Evolutionary conservation across 78 protist genomes (phyloP).

Genomic region (Isochrysis galbana): DNA sequence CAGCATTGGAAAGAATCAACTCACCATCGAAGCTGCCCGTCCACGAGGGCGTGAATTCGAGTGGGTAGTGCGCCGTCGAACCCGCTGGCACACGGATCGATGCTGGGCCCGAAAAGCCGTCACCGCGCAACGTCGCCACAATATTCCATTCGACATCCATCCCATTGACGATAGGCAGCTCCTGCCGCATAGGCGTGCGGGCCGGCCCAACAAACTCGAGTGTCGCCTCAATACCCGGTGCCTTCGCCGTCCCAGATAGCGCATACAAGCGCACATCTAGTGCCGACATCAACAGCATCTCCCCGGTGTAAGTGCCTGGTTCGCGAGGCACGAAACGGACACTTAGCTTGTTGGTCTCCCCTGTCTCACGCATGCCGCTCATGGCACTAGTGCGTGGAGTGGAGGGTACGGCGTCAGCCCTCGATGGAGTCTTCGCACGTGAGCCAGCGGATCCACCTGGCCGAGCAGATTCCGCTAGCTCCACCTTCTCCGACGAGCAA

Average conservation of each 20-base stretch:
- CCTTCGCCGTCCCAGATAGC: background rate
- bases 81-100: constrained; percentile 26
- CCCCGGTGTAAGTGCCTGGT: constrained; percentile 35
- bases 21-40: constrained; percentile 3
- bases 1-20: background rate
- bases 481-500: too few relatives aligned
- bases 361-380: too few relatives aligned
- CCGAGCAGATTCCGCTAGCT: too few relatives aligned
- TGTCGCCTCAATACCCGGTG: background rate
- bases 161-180: constrained; percentile 51
- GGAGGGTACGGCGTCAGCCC: too few relatives aligned
- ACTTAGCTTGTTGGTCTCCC: background rate
- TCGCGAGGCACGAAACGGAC: constrained; percentile 30
- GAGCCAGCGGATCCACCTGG: too few relatives aligned
- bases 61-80: background rate
- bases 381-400: too few relatives aligned
- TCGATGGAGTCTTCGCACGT: too few relatives aligned
- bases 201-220: constrained; percentile 47
- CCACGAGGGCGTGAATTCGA: constrained; percentile 41
- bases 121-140: constrained; percentile 33
- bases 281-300: constrained; percentile 1
- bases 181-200: constrained; percentile 39
- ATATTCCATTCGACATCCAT: constrained; percentile 1
- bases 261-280: constrained; percentile 49
- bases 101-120: constrained; percentile 56